Evolutionary conservation across 2,329 filamentous ascomycete genomes (phyloP).

Genomic region (Trichophyton equinum): DNA sequence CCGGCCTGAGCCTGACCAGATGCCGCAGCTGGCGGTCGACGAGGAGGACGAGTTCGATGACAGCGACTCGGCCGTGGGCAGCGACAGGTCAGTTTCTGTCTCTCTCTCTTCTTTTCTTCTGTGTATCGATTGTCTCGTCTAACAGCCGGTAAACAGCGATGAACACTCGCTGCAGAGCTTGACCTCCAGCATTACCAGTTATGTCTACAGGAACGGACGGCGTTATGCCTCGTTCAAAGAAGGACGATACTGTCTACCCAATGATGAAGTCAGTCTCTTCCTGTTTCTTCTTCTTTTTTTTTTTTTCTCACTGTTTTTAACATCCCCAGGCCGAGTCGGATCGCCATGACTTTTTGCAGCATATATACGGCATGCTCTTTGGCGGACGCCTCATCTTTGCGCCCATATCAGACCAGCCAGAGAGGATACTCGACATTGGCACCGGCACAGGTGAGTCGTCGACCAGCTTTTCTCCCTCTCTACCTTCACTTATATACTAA

Average conservation of each 20-base stretch:
- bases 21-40: background rate
- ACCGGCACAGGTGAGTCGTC: constrained; percentile 12
- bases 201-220: constrained; percentile 10
- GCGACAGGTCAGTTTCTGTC: background rate
- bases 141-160: background rate
- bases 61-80: constrained; percentile 1
- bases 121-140: background rate
- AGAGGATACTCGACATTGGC: constrained; percentile 12
- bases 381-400: constrained; percentile 17
- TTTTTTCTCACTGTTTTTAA: background rate
- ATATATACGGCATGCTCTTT: constrained; percentile 16
- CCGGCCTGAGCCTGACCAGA: background rate
- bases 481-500: background rate
- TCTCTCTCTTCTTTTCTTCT: background rate
- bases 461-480: background rate
- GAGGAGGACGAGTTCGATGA: background rate
- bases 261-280: background rate
- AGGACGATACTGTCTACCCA: constrained; percentile 8
- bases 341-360: constrained; percentile 15
- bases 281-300: background rate
- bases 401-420: constrained; percentile 16
- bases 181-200: constrained; percentile 3
- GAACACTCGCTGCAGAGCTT: background rate
- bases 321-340: constrained; percentile 8
- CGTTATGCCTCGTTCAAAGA: constrained; percentile 9